Evolutionary conservation across 208 protist genomes (phyloP).

Genomic region (Leptomonas pyrrhocoris): DNA sequence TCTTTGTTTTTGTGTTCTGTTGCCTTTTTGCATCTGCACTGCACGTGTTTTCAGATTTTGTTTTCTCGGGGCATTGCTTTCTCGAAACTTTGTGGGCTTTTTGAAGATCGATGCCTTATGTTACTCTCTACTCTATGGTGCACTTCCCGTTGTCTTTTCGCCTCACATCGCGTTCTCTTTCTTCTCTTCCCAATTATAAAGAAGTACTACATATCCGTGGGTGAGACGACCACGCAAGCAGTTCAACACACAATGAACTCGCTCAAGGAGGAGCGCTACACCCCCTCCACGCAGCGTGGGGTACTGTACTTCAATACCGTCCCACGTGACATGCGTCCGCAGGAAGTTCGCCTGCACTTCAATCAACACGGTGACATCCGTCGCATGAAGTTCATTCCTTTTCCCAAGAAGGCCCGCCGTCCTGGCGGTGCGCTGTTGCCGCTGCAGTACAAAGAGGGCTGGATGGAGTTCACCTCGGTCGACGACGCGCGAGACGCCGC

Average conservation of each 20-base stretch:
- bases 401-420: constrained; percentile 76
- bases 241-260: constrained; percentile 9
- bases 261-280: constrained; percentile 27
- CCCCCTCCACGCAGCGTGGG: constrained; percentile 53
- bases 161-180: too few relatives aligned
- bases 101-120: too few relatives aligned
- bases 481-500: constrained; percentile 56
- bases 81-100: too few relatives aligned
- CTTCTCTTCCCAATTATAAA: too few relatives aligned
- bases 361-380: constrained; percentile 60
- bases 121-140: too few relatives aligned
- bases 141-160: too few relatives aligned
- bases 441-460: constrained; percentile 78
- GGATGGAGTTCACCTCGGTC: constrained; percentile 70
- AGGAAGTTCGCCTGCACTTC: constrained; percentile 79
- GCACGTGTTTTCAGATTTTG: too few relatives aligned
- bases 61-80: too few relatives aligned
- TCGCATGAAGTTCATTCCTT: constrained; percentile 78
- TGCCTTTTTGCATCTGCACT: too few relatives aligned
- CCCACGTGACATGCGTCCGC: constrained; percentile 76
- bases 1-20: too few relatives aligned
- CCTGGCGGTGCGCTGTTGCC: constrained; percentile 67
- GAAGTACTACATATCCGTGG: too few relatives aligned
- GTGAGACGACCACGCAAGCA: not conserved
- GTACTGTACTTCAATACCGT: constrained; percentile 81